Evolutionary conservation across 148 eudicot species (phyloP).

Genomic region (Rhododendron kiyosumense): DNA sequence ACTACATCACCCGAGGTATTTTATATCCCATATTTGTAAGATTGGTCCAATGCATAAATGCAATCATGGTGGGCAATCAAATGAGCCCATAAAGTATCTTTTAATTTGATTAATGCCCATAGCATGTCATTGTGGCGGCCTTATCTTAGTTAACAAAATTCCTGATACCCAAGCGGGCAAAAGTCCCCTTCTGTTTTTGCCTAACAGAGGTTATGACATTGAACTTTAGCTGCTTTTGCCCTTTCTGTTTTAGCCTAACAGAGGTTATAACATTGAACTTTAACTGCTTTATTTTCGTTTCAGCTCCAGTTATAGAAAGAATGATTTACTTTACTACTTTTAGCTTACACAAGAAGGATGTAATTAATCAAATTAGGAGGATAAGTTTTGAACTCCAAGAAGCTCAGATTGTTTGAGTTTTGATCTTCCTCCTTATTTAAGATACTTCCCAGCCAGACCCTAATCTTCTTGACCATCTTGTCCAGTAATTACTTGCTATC

Average conservation of each 20-base stretch:
- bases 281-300: neutral
- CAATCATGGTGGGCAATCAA: neutral
- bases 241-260: neutral
- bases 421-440: neutral
- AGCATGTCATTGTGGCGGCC: neutral
- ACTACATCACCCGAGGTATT: neutral
- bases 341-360: neutral
- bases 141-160: neutral
- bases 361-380: neutral
- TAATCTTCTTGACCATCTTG: neutral
- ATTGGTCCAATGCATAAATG: neutral
- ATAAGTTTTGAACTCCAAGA: neutral
- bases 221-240: neutral
- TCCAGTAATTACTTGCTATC: neutral
- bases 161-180: neutral
- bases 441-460: neutral
- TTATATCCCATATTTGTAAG: neutral
- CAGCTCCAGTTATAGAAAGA: neutral
- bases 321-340: neutral
- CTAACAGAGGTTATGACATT: neutral
- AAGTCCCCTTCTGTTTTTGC: neutral
- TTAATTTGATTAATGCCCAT: neutral
- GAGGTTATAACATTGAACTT: neutral
- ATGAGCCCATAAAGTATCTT: neutral
- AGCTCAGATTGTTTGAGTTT: neutral